phyloP scores from a whole-genome alignment of 2,329 filamentous ascomycete species.

The Apiospora kogelbergensis region DNA sequence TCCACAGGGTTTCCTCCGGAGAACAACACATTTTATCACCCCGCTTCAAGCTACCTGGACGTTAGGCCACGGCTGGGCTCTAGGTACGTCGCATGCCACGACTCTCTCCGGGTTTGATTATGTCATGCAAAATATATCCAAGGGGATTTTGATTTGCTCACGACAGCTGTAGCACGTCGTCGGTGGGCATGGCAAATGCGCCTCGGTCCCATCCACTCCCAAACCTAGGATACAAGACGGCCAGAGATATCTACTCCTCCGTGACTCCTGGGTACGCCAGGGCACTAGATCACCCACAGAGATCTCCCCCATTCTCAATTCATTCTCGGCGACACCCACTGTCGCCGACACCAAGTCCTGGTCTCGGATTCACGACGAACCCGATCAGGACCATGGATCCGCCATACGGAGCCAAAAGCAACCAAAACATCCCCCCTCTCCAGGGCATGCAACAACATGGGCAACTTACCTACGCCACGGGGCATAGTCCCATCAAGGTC shows the following conservation, averaged over 20 bases:
- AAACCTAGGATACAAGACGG: slow-evolving; percentile 47
- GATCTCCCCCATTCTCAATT: slow-evolving; percentile 52
- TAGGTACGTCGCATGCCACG: slow-evolving; percentile 44
- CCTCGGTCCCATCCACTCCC: slow-evolving; percentile 54
- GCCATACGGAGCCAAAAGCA: slow-evolving; percentile 41
- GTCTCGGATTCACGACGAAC: slow-evolving; percentile 42
- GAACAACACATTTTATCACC: slow-evolving; percentile 48
- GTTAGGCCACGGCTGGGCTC: slow-evolving; percentile 54
- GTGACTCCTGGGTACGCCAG: slow-evolving; percentile 49
- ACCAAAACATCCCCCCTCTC: slow-evolving; percentile 53
- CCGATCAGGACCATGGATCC: slow-evolving; percentile 48
- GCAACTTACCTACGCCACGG: slow-evolving; percentile 61
- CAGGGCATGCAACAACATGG: slow-evolving; percentile 51
- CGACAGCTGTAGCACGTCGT: slow-evolving; percentile 45
- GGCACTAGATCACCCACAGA: slow-evolving; percentile 47
- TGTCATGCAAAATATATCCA: slow-evolving; percentile 15
- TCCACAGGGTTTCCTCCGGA: slow-evolving; percentile 51
- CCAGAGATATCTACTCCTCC: slow-evolving; percentile 53
- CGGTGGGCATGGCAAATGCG: slow-evolving; percentile 58
- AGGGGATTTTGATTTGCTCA: slow-evolving; percentile 17
- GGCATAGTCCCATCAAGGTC: slow-evolving; percentile 56
- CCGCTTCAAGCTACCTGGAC: slow-evolving; percentile 47
- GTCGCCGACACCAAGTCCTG: slow-evolving; percentile 52
- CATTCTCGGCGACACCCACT: slow-evolving; percentile 51
- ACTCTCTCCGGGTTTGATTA: slow-evolving; percentile 18